Percentiles rank a stretch among this genome's conserved stretches.
Evolutionary conservation across 1,139 yeast species (phyloP).

Genomic region (Meyerozyma carpophila): DNA sequence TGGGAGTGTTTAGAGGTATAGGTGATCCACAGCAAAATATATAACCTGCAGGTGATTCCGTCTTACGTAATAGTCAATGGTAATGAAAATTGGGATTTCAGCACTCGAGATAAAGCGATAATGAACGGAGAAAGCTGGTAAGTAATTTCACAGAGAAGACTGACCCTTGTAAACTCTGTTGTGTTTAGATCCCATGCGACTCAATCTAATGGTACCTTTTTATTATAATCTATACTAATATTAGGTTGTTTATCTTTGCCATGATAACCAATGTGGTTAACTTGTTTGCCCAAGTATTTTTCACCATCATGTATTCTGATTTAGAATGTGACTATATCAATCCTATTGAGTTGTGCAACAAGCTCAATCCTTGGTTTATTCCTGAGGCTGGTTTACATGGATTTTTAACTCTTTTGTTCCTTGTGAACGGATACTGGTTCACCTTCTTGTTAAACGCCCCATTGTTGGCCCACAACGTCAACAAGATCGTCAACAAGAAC

Average conservation of each 20-base stretch:
- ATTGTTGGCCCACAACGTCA: slow-evolving; percentile 73
- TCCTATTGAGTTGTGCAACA: slow-evolving; percentile 94
- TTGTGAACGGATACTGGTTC: slow-evolving; percentile 91
- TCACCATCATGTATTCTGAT: slow-evolving; percentile 90
- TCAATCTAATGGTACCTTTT: neutral
- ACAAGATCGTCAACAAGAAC: slow-evolving; percentile 68
- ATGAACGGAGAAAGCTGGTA: slow-evolving; percentile 2
- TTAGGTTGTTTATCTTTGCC: slow-evolving; percentile 74
- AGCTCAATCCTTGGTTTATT: slow-evolving; percentile 79
- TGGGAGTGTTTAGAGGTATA: slow-evolving; percentile 18
- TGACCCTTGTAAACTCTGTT: too few species aligned
- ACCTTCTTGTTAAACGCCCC: slow-evolving; percentile 84
- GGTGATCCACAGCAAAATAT: neutral
- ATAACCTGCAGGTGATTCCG: neutral
- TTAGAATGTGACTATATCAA: slow-evolving; percentile 93
- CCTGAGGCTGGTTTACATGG: slow-evolving; percentile 92
- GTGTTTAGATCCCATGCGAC: too few species aligned
- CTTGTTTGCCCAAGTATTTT: slow-evolving; percentile 85
- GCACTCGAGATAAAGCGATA: neutral
- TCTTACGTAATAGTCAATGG: neutral
- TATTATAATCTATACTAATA: neutral
- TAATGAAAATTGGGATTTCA: neutral
- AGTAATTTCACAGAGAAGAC: neutral
- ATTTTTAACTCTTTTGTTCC: slow-evolving; percentile 61
- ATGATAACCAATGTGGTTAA: slow-evolving; percentile 80